These are phyloP conservation scores for Podaxis pistillaris DNA, from an alignment of 768 basidiomycete genomes.

Conservation along the genomic window DNA sequence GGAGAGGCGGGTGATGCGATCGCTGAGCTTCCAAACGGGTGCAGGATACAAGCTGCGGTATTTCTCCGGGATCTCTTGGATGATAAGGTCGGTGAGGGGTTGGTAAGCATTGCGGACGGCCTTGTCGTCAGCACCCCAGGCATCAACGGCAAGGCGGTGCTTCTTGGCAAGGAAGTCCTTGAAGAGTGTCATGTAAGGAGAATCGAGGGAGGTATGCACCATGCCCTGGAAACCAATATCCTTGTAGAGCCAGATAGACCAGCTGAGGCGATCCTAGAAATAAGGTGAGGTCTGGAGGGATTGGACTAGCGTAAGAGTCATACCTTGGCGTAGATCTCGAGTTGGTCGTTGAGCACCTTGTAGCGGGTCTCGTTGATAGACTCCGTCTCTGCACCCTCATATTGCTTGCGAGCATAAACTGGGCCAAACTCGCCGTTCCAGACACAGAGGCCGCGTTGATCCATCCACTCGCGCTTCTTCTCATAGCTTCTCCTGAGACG, in stretches of 20 bases:
- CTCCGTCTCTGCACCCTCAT: constrained; percentile 59
- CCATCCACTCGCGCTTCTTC: constrained; percentile 79
- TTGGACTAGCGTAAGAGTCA: constrained; percentile 9
- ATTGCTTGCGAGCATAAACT: constrained; percentile 67
- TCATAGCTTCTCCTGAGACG: constrained; percentile 59
- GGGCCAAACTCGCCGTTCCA: constrained; percentile 88
- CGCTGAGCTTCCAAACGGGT: constrained; percentile 61
- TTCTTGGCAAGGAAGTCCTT: constrained; percentile 72
- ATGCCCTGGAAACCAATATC: constrained; percentile 88
- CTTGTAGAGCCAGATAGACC: constrained; percentile 90
- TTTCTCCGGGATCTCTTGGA: constrained; percentile 48
- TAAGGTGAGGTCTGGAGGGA: neutral
- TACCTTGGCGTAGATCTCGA: constrained; percentile 67
- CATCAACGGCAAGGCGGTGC: constrained; percentile 72
- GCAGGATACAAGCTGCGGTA: constrained; percentile 58
- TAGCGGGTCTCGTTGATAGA: constrained; percentile 64
- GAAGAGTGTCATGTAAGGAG: constrained; percentile 72
- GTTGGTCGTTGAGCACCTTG: constrained; percentile 69
- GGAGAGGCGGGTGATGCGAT: constrained; percentile 55
- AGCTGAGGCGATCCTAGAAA: constrained; percentile 60
- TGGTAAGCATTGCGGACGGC: constrained; percentile 58
- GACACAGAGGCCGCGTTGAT: constrained; percentile 59
- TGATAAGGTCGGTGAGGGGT: constrained; percentile 63
- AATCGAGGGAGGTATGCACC: constrained; percentile 67
- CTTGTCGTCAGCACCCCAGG: constrained; percentile 72